Conservation (phyloP, 2,329 filamentous ascomycete species). For the Byssoonygena ceratinophila region DNA sequence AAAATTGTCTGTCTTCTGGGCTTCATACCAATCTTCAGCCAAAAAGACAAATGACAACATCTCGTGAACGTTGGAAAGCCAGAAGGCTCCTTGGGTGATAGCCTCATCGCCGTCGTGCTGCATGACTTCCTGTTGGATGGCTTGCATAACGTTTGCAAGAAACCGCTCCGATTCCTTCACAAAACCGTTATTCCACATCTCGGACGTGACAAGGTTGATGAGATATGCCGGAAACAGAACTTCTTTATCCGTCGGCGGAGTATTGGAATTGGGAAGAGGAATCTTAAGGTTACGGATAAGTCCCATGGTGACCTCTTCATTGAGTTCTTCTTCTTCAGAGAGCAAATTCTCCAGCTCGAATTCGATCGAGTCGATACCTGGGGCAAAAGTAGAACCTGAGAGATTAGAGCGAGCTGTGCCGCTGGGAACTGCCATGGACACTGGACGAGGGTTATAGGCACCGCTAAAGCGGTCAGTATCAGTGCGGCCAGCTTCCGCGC, state of each 20-base stretch:
- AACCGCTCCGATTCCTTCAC: constrained; percentile 99
- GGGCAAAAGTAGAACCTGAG: constrained; percentile 65
- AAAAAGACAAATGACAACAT: constrained; percentile 99
- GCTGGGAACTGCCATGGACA: constrained; percentile 79
- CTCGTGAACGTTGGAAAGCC: constrained; percentile 97
- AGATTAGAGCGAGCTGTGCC: constrained; percentile 48
- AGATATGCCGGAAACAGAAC: constrained; percentile 97
- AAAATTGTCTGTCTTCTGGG: constrained; percentile 98
- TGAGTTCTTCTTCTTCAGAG: constrained; percentile 88
- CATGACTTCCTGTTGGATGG: constrained; percentile 98
- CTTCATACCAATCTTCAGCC: constrained; percentile 98
- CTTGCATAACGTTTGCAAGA: constrained; percentile 98
- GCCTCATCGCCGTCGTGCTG: constrained; percentile 95
- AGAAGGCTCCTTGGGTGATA: constrained; percentile 94
- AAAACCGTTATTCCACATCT: constrained; percentile 99
- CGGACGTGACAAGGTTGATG: constrained; percentile 96
- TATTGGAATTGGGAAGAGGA: constrained; percentile 72
- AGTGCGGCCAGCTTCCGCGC: constrained; percentile 74
- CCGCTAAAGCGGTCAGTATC: constrained; percentile 83
- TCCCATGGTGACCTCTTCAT: constrained; percentile 93
- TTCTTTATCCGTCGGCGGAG: constrained; percentile 93
- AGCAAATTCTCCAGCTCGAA: constrained; percentile 87
- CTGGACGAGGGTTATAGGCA: constrained; percentile 85
- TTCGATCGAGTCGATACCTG: constrained; percentile 81
- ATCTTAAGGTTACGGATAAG: constrained; percentile 96